These are phyloP conservation scores for Dipsacomyces acuminosporus DNA, from an alignment of 371 early-diverging fungal species.

Conservation along the genomic window DNA sequence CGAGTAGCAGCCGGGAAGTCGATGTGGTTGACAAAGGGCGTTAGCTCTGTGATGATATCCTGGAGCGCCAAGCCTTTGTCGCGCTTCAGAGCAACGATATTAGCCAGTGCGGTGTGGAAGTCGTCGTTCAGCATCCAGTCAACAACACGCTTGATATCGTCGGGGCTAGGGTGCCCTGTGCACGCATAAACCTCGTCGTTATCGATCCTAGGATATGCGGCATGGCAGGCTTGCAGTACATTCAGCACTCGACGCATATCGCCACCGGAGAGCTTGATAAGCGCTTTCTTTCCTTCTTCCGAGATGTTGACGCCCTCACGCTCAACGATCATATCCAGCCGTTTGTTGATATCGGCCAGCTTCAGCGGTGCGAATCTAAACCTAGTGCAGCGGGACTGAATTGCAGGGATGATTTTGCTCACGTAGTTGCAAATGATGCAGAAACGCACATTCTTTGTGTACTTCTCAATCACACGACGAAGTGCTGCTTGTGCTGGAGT, in stretches of 20 bases:
- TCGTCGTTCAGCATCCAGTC: slow-evolving; percentile 77
- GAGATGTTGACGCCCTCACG: slow-evolving; percentile 80
- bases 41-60: slow-evolving; percentile 80
- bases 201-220: slow-evolving; percentile 72
- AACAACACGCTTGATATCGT: slow-evolving; percentile 74
- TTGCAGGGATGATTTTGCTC: slow-evolving; percentile 96
- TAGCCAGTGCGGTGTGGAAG: slow-evolving; percentile 68
- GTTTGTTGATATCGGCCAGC: slow-evolving; percentile 63
- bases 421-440: slow-evolving; percentile 99
- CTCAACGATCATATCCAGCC: slow-evolving; percentile 71
- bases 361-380: slow-evolving; percentile 95
- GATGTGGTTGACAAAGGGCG: slow-evolving; percentile 54
- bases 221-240: slow-evolving; percentile 85
- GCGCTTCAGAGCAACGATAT: slow-evolving; percentile 65
- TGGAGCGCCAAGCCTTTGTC: slow-evolving; percentile 83
- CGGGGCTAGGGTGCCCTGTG: slow-evolving; percentile 87
- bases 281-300: slow-evolving; percentile 71
- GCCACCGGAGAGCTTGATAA: slow-evolving; percentile 78
- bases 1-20: slow-evolving; percentile 66
- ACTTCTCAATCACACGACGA: slow-evolving; percentile 96
- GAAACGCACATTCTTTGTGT: slow-evolving; percentile 95
- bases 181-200: slow-evolving; percentile 80
- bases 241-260: slow-evolving; percentile 98
- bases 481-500: slow-evolving; percentile 94
- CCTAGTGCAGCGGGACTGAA: slow-evolving; percentile 97